A percentile compares a stretch with the other conserved stretches of the same genome.
phyloP scores from a whole-genome alignment of 139 green algal species.

The Volvox africanus region DNA sequence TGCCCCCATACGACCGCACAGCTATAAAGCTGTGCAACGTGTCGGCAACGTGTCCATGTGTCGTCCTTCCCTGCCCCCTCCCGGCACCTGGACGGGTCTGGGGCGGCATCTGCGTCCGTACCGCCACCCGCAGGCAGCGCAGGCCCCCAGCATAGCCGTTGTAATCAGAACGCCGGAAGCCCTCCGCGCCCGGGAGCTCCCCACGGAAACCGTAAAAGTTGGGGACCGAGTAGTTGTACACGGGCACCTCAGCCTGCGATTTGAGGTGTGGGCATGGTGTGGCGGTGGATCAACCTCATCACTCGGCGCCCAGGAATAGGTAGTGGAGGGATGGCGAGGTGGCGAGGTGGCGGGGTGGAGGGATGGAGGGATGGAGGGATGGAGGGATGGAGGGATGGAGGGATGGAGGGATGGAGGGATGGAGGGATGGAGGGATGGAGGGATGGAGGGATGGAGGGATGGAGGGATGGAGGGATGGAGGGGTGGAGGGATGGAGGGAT shows the following conservation, averaged over 20 bases:
- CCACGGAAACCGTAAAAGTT: constrained; percentile 63
- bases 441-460: no score
- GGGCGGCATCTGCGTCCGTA: constrained; percentile 44
- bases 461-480: no score
- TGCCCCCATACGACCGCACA: no score
- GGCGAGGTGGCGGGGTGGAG: neutral
- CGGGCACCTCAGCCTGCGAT: constrained; percentile 56
- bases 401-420: no score
- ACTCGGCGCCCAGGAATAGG: neutral
- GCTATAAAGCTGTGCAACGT: no score
- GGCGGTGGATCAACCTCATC: no score
- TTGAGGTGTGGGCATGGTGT: neutral
- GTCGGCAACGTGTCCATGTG: no score
- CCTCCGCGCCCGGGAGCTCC: constrained; percentile 59
- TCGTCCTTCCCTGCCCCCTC: no score
- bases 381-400: neutral
- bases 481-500: no score
- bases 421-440: no score
- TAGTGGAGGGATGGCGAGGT: neutral
- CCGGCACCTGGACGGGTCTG: neutral
- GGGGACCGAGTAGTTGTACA: constrained; percentile 55
- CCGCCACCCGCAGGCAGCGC: constrained; percentile 58
- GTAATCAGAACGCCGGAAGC: constrained; percentile 51
- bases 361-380: neutral
- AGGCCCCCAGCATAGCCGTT: constrained; percentile 53